A percentile compares a stretch with the other conserved stretches of the same genome.
Conservation (phyloP, 108 stramenopile species). For the Fragilaria crotonensis region DNA sequence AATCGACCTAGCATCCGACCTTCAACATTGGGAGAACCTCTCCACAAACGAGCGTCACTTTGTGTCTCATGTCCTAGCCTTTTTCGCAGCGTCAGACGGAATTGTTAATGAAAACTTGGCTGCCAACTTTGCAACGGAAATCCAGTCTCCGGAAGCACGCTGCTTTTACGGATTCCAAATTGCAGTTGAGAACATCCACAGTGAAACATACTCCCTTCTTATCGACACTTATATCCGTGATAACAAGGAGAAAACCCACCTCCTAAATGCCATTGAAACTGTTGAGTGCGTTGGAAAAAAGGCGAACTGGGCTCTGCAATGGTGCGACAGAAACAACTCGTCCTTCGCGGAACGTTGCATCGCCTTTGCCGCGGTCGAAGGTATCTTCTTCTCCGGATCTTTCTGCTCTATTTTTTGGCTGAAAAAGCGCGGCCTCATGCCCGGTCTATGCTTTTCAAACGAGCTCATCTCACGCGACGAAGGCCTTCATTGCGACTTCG, state of each 20-base stretch:
- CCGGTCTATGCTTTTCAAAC: constrained; percentile 97
- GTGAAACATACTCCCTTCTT: constrained; percentile 96
- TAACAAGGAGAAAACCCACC: constrained; percentile 57
- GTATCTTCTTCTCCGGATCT: constrained; percentile 97
- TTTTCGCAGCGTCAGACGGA: constrained; percentile 99
- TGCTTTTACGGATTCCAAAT: constrained; percentile 99
- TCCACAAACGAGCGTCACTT: constrained; percentile 96
- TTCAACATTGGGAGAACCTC: constrained; percentile 92
- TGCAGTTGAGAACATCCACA: constrained; percentile 99
- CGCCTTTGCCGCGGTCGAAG: constrained; percentile 99
- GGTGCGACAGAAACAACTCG: constrained; percentile 85
- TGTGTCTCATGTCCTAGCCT: constrained; percentile 96
- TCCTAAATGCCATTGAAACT: constrained; percentile 89
- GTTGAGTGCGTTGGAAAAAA: constrained; percentile 96
- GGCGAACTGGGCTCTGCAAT: constrained; percentile 97
- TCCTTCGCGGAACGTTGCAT: constrained; percentile 97
- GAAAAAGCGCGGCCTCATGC: constrained; percentile 99
- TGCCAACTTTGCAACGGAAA: constrained; percentile 95
- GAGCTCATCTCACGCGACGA: constrained; percentile 99
- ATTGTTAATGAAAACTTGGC: constrained; percentile 99
- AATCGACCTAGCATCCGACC: constrained; percentile 93
- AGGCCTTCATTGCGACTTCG: constrained; percentile 95
- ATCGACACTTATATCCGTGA: constrained; percentile 99
- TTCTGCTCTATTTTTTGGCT: constrained; percentile 99
- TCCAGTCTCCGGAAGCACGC: constrained; percentile 93